Conservation (phyloP, 75 land plant genomes). For the Cupressus sempervirens region DNA sequence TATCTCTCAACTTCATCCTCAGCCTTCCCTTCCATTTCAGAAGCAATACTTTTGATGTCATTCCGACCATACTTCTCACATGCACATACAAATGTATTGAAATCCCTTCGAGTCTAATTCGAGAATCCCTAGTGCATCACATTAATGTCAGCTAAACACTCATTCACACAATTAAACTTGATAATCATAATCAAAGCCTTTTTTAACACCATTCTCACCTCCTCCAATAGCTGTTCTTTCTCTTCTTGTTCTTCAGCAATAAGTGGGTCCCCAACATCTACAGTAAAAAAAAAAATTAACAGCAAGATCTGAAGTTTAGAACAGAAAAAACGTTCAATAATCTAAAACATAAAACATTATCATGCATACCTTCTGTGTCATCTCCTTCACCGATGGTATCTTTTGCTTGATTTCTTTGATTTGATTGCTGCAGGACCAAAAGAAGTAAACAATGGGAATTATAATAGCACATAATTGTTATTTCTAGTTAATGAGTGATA, state of each 20-base stretch:
- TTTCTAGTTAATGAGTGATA: background rate
- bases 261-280: constrained; percentile 76
- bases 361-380: constrained; percentile 64
- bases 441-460: background rate
- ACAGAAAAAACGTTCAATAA: background rate
- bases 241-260: constrained; percentile 94
- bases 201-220: constrained; percentile 31
- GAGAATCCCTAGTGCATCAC: constrained; percentile 65
- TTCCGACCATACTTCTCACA: constrained; percentile 97
- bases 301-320: background rate
- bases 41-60: constrained; percentile 86
- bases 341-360: background rate
- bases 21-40: constrained; percentile 96
- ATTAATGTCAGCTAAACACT: background rate
- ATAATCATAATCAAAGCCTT: background rate
- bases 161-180: background rate
- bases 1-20: constrained; percentile 94
- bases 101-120: constrained; percentile 90
- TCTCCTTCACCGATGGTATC: constrained; percentile 70
- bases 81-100: constrained; percentile 91
- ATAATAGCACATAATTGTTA: background rate
- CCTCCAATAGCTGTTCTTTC: constrained; percentile 79
- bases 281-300: background rate
- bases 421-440: constrained; percentile 34
- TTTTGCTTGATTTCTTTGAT: constrained; percentile 67